These are phyloP conservation scores for Phytophthora multivora DNA, from an alignment of 352 stramenopile genomes.

Conservation along the genomic window DNA sequence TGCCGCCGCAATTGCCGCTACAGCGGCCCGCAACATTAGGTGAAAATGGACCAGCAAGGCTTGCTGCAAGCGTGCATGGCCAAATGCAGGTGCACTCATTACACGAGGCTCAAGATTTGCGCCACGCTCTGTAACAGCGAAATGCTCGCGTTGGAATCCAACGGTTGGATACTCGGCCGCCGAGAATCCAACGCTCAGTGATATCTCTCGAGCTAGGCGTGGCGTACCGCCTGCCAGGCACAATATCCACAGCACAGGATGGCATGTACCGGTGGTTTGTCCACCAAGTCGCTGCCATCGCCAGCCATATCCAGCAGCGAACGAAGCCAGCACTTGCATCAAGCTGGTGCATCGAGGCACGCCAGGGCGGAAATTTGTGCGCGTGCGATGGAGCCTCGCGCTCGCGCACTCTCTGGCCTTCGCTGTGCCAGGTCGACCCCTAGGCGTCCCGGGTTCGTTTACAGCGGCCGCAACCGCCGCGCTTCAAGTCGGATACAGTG, in stretches of 20 bases:
- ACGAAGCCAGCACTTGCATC: not conserved
- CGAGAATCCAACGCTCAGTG: not conserved
- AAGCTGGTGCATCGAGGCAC: not conserved
- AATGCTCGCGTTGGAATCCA: constrained; percentile 6
- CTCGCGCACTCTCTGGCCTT: constrained; percentile 8
- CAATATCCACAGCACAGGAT: too few species aligned
- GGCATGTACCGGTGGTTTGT: constrained; percentile 11
- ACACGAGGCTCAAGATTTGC: constrained; percentile 17
- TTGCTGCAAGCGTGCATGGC: not conserved
- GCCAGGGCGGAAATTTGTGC: constrained; percentile 5
- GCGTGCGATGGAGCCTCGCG: not conserved
- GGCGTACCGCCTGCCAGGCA: not conserved
- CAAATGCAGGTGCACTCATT: not conserved
- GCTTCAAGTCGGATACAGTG: constrained; percentile 19
- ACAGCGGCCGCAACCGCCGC: constrained; percentile 10
- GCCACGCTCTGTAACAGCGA: constrained; percentile 17
- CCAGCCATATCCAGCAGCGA: not conserved
- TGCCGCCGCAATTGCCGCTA: constrained; percentile 5
- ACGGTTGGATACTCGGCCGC: not conserved
- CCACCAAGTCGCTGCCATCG: not conserved
- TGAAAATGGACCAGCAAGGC: not conserved
- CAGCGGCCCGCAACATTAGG: not conserved
- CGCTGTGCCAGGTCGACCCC: constrained; percentile 6
- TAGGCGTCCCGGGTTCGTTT: constrained; percentile 17
- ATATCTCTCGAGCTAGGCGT: too few species aligned